Conservation (phyloP, 2,329 filamentous ascomycete genomes). For the Conoideocrella luteorostrata region DNA sequence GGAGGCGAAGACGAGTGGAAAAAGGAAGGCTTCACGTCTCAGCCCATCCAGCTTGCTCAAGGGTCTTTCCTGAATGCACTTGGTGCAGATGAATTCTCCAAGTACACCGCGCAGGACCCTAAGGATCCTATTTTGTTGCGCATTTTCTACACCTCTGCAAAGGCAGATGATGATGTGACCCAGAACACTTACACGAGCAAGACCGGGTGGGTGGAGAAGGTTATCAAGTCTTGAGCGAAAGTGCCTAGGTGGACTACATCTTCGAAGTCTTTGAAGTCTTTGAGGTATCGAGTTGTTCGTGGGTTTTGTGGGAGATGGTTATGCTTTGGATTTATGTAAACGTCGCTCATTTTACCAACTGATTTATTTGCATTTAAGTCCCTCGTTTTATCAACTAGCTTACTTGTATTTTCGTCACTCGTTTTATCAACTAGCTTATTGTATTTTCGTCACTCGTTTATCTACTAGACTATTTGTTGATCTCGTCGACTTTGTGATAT, state of each 20-base stretch:
- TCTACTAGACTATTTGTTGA: no score
- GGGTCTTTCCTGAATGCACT: not conserved
- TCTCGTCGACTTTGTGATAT: not conserved
- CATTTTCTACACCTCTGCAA: not conserved
- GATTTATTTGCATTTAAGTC: not conserved
- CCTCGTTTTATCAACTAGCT: not conserved
- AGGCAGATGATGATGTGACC: not conserved
- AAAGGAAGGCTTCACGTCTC: not conserved
- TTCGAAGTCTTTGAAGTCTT: not conserved
- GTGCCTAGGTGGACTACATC: not conserved
- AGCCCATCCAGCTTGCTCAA: not conserved
- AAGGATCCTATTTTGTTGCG: not conserved
- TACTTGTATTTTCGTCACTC: not conserved
- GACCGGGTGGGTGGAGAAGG: not conserved
- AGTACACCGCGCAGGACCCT: not conserved
- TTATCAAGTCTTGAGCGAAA: not conserved
- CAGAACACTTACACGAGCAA: not conserved
- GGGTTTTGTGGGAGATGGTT: not conserved
- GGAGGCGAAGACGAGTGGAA: not conserved
- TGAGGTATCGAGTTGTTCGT: not conserved
- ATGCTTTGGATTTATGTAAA: not conserved
- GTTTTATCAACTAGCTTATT: not conserved
- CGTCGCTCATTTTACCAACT: not conserved
- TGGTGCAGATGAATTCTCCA: not conserved
- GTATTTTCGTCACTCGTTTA: no score